Conservation (phyloP, 768 basidiomycete genomes). For the Auricularia cornea region DNA sequence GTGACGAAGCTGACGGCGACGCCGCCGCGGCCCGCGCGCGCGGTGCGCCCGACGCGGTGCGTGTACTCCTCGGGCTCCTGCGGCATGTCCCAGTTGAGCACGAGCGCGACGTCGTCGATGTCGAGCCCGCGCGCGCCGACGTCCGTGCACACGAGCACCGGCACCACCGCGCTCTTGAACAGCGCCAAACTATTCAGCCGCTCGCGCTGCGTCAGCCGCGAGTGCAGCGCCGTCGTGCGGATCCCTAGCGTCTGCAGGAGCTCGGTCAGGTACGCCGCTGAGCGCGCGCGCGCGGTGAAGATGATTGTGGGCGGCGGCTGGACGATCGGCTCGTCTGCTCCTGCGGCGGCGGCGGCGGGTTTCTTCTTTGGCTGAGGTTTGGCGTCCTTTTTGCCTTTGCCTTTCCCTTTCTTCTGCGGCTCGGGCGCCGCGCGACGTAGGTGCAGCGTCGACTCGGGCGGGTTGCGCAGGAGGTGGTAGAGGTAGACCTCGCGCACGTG, state of each 20-base stretch:
- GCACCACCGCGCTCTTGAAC: constrained; percentile 80
- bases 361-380: constrained; percentile 24
- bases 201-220: constrained; percentile 86
- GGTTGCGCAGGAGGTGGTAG: constrained; percentile 81
- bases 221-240: constrained; percentile 84
- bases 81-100: constrained; percentile 96
- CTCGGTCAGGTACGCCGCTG: constrained; percentile 80
- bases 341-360: constrained; percentile 17
- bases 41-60: constrained; percentile 91
- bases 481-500: constrained; percentile 92
- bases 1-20: constrained; percentile 92
- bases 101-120: constrained; percentile 92
- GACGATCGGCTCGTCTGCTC: constrained; percentile 26
- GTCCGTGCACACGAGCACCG: constrained; percentile 89
- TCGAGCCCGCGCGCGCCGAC: constrained; percentile 93
- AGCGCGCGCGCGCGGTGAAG: constrained; percentile 78
- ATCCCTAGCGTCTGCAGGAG: constrained; percentile 73
- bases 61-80: constrained; percentile 87
- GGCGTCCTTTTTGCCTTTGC: not conserved
- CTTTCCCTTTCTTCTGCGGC: constrained; percentile 14
- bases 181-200: constrained; percentile 74
- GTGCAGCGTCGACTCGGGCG: constrained; percentile 66
- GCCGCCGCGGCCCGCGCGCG: constrained; percentile 83
- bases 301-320: constrained; percentile 95
- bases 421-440: constrained; percentile 59